Percentiles rank a stretch among this genome's conserved stretches.
phyloP scores from a whole-genome alignment of 495 filamentous ascomycete species.

The Polyplosphaeria fusca region DNA sequence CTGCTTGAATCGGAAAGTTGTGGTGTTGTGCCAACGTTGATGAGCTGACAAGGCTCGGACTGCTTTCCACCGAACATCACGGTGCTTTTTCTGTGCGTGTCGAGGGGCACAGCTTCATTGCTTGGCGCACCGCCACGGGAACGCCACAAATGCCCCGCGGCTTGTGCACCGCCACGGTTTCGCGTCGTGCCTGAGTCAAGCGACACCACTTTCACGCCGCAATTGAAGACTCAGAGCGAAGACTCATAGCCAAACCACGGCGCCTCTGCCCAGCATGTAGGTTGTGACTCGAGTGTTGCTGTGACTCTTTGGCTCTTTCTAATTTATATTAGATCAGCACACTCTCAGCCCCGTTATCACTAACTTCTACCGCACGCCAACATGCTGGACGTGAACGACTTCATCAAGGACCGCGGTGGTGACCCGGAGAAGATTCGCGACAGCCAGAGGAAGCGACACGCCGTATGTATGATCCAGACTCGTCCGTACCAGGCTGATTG shows the following conservation, averaged over 20 bases:
- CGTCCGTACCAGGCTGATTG: too few relatives aligned
- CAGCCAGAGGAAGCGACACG: conserved; percentile 77
- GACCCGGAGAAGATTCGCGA: conserved; percentile 85
- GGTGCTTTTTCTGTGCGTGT: not conserved
- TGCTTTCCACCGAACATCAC: not conserved
- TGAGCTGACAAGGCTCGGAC: conserved; percentile 6
- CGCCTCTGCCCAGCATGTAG: too few relatives aligned
- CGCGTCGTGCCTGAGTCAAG: conserved; percentile 6
- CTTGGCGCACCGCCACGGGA: conserved; percentile 19
- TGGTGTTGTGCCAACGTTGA: not conserved
- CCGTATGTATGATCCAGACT: too few relatives aligned
- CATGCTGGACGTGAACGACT: conserved; percentile 59
- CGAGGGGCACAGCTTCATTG: not conserved
- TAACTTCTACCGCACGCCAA: too few relatives aligned
- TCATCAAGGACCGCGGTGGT: conserved; percentile 83
- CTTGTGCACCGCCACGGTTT: not conserved
- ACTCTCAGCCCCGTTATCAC: too few relatives aligned
- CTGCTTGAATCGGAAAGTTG: conserved; percentile 7
- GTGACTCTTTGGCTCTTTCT: too few relatives aligned
- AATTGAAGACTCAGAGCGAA: too few relatives aligned
- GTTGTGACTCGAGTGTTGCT: too few relatives aligned
- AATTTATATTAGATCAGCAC: too few relatives aligned
- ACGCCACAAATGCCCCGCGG: conserved; percentile 14
- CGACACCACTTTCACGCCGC: not conserved
- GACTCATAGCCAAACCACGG: too few relatives aligned